Evolutionary conservation across 2,329 filamentous ascomycete species (phyloP), one percentile per base, ranked within the genome.

Genomic region (Talaromyces sp.): DNA sequence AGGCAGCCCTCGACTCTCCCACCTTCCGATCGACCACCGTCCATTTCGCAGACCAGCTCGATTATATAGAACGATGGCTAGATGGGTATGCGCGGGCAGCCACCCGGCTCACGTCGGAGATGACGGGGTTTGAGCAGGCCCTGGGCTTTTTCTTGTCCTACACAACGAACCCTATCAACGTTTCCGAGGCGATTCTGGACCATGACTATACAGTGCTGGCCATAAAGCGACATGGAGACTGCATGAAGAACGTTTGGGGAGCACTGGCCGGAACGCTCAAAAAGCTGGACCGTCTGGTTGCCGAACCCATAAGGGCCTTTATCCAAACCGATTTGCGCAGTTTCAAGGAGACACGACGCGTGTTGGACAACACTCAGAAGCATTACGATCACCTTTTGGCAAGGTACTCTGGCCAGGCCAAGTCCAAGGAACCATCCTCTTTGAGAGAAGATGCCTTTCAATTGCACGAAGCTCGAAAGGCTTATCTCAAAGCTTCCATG

Each of bases 391-490:
- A 84, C 58, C 86, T 90, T 3, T 83, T 97, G 61, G 85, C 90
- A 24, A 86, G 93, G 61, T 98, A 96, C 71, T 84, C 92, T 5
- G 81, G 84, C 3, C 92, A 97, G 75, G 89, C 88, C 65, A 98
- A 97, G 80, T 88, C 91, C 6, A 99, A 98, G 76, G 95, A 99
- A 75, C 86, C 93, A 0, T 97, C 92, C 0, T 86, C 92, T 1
- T 80, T 99, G 59, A 85, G 95, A 62, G 95, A 99, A 74, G 95
- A 99, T 75, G 95, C 95, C 0, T 99, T 99, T 70, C 88, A 95
- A 71, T 86, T 98, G 41, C 95, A 96, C 72, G 95, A 98, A 79
- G 90, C 91, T 26, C 86, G 93, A 61, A 96, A 95, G 70, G 85
- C 87, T 32, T 99, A 99, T 73, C 81, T 98, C 50, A 93, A 92